Evolutionary conservation across 129 eudicot genomes (phyloP).

Genomic region (Scalesia atractyloides): DNA sequence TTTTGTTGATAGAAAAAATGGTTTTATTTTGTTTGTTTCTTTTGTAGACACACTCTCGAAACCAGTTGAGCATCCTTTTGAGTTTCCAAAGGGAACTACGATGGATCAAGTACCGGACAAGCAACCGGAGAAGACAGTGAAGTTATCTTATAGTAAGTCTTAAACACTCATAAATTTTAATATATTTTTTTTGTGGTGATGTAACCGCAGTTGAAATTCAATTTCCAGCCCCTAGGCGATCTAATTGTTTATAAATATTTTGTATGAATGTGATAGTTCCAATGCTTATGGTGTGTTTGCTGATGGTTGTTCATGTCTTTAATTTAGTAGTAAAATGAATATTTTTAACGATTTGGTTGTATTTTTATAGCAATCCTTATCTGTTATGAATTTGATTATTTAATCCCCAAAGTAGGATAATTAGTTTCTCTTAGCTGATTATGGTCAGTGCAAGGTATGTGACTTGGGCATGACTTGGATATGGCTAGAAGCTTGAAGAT

Average conservation of each 20-base stretch:
- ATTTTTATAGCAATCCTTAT: no score
- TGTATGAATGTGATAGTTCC: no score
- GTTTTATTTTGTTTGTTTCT: conserved; percentile 4
- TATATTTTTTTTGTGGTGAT: not conserved
- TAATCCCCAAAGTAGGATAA: no score
- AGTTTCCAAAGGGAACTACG: conserved; percentile 97
- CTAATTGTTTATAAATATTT: not conserved
- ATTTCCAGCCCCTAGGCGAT: conserved; percentile 90
- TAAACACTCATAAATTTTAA: not conserved
- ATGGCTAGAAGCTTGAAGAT: no score
- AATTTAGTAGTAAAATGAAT: no score
- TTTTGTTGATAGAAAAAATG: conserved; percentile 9
- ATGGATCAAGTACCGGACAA: conserved; percentile 98
- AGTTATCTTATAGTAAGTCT: conserved; percentile 93
- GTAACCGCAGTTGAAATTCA: conserved; percentile 13
- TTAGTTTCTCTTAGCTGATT: no score
- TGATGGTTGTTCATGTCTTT: no score
- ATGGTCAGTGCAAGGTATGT: no score
- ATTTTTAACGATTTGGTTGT: no score
- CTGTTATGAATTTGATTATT: no score
- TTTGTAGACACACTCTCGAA: conserved; percentile 70
- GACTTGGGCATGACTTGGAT: no score
- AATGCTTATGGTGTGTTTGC: no score
- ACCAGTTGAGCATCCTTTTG: conserved; percentile 91
- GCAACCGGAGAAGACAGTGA: conserved; percentile 99